These are phyloP conservation scores for Russula virescens DNA, from an alignment of 768 basidiomycete genomes.

Conservation along the genomic window DNA sequence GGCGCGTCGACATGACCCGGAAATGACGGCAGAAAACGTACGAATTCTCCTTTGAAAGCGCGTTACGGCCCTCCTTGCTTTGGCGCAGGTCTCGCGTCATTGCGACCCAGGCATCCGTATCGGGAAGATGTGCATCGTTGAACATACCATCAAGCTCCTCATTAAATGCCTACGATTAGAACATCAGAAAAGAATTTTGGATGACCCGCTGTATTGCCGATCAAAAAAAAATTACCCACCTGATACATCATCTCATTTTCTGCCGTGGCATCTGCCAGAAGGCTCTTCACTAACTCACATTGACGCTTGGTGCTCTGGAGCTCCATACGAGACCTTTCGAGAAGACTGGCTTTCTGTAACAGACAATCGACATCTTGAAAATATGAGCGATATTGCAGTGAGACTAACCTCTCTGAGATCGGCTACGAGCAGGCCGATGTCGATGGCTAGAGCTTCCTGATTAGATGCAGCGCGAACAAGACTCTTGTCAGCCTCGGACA, in stretches of 20 bases:
- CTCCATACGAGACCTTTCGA: conserved; percentile 58
- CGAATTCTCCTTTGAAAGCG: conserved; percentile 75
- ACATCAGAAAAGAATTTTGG: neutral
- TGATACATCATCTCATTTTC: conserved; percentile 95
- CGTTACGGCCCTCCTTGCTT: conserved; percentile 73
- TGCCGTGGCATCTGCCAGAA: conserved; percentile 68
- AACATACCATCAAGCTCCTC: conserved; percentile 91
- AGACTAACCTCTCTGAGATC: conserved; percentile 54
- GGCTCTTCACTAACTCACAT: conserved; percentile 71
- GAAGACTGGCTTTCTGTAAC: conserved; percentile 51
- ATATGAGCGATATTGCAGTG: neutral
- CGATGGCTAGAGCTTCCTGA: conserved; percentile 50
- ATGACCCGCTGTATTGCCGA: neutral
- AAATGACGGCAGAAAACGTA: conserved; percentile 35
- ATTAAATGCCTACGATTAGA: conserved; percentile 69
- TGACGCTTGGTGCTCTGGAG: conserved; percentile 66
- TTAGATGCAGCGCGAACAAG: conserved; percentile 46
- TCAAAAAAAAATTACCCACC: conserved; percentile 39
- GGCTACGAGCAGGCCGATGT: conserved; percentile 43
- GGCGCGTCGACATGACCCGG: neutral
- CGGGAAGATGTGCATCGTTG: conserved; percentile 75
- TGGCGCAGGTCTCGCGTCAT: conserved; percentile 65
- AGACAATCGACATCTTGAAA: neutral
- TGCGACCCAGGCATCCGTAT: conserved; percentile 77
- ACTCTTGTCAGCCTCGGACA: conserved; percentile 52